Evolutionary conservation across 1,284 basidiomycete species (phyloP).

Genomic region (Volvariella volvacea): DNA sequence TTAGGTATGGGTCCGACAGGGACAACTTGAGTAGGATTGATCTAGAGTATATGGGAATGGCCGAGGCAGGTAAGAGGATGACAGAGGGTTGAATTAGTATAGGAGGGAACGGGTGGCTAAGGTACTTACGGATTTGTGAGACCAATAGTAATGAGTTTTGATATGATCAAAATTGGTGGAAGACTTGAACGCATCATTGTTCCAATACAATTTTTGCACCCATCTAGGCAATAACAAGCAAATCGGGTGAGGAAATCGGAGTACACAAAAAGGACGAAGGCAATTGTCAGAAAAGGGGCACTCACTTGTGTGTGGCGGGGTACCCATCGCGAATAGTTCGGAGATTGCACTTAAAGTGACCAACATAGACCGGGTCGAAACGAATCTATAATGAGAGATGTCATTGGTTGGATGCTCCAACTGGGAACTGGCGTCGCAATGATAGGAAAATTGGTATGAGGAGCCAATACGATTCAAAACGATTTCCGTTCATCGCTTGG

Average conservation of each 20-base stretch:
- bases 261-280: no score
- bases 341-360: constrained; percentile 94
- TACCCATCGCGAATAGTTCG: constrained; percentile 75
- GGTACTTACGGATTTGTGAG: constrained; percentile 42
- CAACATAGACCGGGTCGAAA: constrained; percentile 83
- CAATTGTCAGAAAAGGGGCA: constrained; percentile 6
- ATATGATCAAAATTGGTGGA: constrained; percentile 88
- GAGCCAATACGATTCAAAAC: no score
- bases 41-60: constrained; percentile 26
- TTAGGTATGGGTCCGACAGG: constrained; percentile 68
- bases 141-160: constrained; percentile 84
- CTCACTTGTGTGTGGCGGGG: constrained; percentile 69
- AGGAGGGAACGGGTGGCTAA: neutral
- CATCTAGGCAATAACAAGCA: constrained; percentile 39
- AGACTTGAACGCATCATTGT: constrained; percentile 80
- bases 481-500: no score
- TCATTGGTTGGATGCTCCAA: neutral
- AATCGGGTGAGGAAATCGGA: constrained; percentile 3
- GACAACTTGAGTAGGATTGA: constrained; percentile 72
- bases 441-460: no score
- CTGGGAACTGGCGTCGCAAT: no score
- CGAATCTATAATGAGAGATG: constrained; percentile 29
- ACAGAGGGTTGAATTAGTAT: neutral
- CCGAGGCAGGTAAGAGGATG: neutral
- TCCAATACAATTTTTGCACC: constrained; percentile 92